phyloP scores from a whole-genome alignment of 148 eudicot genomes.

The Cornus suecica region DNA sequence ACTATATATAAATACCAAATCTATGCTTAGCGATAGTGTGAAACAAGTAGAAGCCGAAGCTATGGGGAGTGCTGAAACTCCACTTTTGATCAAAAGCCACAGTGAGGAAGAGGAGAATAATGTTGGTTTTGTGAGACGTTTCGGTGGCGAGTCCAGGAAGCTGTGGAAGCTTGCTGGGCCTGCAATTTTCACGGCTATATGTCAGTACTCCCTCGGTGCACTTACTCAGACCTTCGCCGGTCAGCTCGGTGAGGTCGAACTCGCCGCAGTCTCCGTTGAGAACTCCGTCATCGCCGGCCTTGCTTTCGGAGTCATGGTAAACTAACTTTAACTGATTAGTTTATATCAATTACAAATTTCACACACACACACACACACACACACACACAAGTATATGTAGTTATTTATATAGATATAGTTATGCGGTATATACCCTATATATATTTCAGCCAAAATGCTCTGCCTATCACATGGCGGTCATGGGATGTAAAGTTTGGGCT shows the following conservation, averaged over 20 bases:
- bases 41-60: background rate
- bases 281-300: slow-evolving; percentile 62
- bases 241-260: slow-evolving; percentile 43
- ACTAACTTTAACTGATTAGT: too few relatives aligned
- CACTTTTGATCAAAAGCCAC: slow-evolving; percentile 13
- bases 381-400: too few relatives aligned
- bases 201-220: slow-evolving; percentile 59
- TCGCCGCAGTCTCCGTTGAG: slow-evolving; percentile 57
- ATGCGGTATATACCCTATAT: too few relatives aligned
- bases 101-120: slow-evolving; percentile 4
- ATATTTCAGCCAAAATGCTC: too few relatives aligned
- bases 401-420: too few relatives aligned
- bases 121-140: slow-evolving; percentile 11
- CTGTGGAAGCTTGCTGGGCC: slow-evolving; percentile 57
- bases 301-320: slow-evolving; percentile 59
- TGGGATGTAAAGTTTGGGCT: too few relatives aligned
- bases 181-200: slow-evolving; percentile 45
- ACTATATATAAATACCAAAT: background rate
- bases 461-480: too few relatives aligned
- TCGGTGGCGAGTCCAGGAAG: slow-evolving; percentile 37
- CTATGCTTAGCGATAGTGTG: background rate
- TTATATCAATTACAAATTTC: background rate
- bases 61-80: background rate
- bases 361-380: too few relatives aligned
- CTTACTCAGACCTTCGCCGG: slow-evolving; percentile 57